Evolutionary conservation across 345 rosid species (phyloP).

Genomic region (Eucalyptus albens): DNA sequence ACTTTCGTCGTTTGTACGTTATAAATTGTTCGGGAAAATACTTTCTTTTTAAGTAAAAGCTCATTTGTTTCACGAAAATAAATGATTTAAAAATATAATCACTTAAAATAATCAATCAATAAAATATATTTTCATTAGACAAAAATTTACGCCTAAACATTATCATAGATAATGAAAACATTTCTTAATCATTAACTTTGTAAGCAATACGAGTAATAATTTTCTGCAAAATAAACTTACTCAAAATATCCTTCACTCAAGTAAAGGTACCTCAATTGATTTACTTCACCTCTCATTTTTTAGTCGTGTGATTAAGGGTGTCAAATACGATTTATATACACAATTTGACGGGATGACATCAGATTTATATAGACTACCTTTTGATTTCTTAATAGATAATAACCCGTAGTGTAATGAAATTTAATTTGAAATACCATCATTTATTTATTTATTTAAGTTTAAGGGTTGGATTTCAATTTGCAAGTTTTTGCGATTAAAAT

Average conservation of each 20-base stretch:
- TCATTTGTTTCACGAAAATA: background rate
- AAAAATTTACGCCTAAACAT: accelerated
- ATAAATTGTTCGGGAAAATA: background rate
- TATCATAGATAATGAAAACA: background rate
- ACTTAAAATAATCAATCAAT: accelerated
- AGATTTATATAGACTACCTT: background rate
- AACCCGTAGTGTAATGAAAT: background rate
- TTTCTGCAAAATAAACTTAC: background rate
- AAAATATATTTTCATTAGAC: too few relatives aligned
- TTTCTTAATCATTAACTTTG: too few relatives aligned
- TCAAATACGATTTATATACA: background rate
- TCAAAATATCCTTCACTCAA: background rate
- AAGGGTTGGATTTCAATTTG: background rate
- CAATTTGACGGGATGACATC: background rate
- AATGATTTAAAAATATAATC: too few relatives aligned
- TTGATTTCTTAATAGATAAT: background rate
- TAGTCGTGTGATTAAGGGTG: background rate
- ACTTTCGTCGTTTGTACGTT: background rate
- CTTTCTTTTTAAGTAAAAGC: background rate
- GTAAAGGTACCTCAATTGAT: background rate
- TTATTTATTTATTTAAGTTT: background rate
- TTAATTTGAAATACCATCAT: background rate
- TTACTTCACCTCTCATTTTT: background rate
- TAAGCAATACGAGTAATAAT: background rate
- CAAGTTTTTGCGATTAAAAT: background rate